Conservation (phyloP, 1,284 basidiomycete species). For the Moesziomyces sp. region DNA sequence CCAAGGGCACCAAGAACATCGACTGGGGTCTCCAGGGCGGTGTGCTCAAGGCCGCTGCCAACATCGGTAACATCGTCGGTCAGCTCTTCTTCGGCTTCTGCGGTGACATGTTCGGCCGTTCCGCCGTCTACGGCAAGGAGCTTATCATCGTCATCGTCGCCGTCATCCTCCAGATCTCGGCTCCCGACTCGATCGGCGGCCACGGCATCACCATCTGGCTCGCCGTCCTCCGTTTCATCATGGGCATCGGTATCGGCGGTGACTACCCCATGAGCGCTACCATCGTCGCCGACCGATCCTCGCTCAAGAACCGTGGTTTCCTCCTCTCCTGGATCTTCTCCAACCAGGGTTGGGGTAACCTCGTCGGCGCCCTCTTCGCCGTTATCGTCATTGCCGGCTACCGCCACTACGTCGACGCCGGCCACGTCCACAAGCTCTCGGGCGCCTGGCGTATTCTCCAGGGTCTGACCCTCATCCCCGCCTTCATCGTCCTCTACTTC, state of each 20-base stretch:
- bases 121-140: constrained; percentile 65
- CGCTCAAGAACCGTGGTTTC: constrained; percentile 59
- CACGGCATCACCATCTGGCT: constrained; percentile 63
- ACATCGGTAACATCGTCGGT: constrained; percentile 64
- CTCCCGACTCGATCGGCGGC: constrained; percentile 58
- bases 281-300: constrained; percentile 60
- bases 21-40: constrained; percentile 63
- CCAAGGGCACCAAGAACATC: constrained; percentile 55
- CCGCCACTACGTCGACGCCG: constrained; percentile 70
- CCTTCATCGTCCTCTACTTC: constrained; percentile 71
- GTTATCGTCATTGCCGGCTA: constrained; percentile 77
- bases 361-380: constrained; percentile 74
- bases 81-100: constrained; percentile 64
- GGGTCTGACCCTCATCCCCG: constrained; percentile 60
- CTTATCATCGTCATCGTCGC: constrained; percentile 61
- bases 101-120: constrained; percentile 64
- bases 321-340: constrained; percentile 69
- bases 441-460: constrained; percentile 67
- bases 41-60: constrained; percentile 65
- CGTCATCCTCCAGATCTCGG: constrained; percentile 63
- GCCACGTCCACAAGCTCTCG: constrained; percentile 58
- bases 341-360: constrained; percentile 64
- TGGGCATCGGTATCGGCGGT: constrained; percentile 74
- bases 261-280: constrained; percentile 80
- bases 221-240: constrained; percentile 58